Evolutionary conservation across 2,329 filamentous ascomycete genomes (phyloP).

Genomic region (Ophiosphaerella narmari): DNA sequence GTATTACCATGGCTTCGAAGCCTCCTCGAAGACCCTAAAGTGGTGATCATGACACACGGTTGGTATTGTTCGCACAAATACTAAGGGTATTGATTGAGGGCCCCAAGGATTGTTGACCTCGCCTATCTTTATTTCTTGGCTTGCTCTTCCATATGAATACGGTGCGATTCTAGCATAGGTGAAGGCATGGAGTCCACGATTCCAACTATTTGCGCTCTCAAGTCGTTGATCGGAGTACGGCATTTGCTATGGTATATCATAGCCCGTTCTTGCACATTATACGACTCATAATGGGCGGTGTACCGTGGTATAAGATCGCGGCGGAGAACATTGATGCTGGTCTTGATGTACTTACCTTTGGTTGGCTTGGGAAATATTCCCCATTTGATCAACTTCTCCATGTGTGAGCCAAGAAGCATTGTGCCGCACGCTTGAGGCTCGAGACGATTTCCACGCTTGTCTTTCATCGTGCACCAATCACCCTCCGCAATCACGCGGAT

Average conservation of each 20-base stretch:
- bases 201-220: conserved; percentile 3
- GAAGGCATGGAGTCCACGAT: conserved; percentile 1
- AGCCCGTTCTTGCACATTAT: not conserved
- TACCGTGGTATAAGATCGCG: too few species aligned
- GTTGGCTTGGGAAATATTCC: too few species aligned
- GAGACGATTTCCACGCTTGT: conserved; percentile 6
- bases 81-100: too few species aligned
- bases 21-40: too few species aligned
- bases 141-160: conserved; percentile 16
- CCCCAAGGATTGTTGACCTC: too few species aligned
- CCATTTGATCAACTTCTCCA: too few species aligned
- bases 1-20: too few species aligned
- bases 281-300: too few species aligned
- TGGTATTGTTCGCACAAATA: too few species aligned
- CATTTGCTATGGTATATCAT: conserved; percentile 4
- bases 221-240: conserved; percentile 5
- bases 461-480: conserved; percentile 6
- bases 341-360: too few species aligned
- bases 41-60: too few species aligned
- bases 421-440: conserved; percentile 5
- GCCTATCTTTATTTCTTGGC: conserved; percentile 10
- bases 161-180: conserved; percentile 8
- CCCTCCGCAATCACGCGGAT: conserved; percentile 10
- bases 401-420: not conserved
- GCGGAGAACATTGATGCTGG: too few species aligned